phyloP scores from a whole-genome alignment of 768 basidiomycete genomes.

The Leccinum arenicola region DNA sequence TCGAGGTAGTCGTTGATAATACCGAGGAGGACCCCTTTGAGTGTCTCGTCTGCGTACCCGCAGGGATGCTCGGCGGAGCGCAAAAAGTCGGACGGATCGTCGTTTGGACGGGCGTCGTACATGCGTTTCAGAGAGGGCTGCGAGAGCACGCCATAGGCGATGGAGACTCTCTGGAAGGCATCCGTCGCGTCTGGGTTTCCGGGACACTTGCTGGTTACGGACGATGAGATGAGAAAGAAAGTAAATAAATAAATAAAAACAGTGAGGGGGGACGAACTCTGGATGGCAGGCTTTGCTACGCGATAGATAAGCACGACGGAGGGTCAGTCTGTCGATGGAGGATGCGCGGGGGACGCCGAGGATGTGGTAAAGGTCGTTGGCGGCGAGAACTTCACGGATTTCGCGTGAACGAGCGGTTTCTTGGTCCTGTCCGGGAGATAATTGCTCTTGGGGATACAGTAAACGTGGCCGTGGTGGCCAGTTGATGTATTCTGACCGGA shows the following conservation, averaged over 20 bases:
- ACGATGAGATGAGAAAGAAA: slow-evolving; percentile 1
- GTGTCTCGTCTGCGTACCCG: slow-evolving; percentile 73
- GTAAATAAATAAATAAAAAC: background rate
- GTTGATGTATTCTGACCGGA: slow-evolving; percentile 24
- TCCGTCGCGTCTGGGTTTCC: slow-evolving; percentile 68
- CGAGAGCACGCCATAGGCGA: slow-evolving; percentile 79
- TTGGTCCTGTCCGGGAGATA: slow-evolving; percentile 6
- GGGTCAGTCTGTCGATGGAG: slow-evolving; percentile 54
- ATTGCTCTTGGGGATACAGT: slow-evolving; percentile 3
- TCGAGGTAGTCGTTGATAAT: slow-evolving; percentile 82
- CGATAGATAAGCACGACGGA: slow-evolving; percentile 73
- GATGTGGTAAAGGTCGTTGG: slow-evolving; percentile 69
- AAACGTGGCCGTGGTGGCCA: slow-evolving; percentile 26
- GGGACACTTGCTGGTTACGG: slow-evolving; percentile 70
- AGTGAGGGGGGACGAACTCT: slow-evolving; percentile 59
- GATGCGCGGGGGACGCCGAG: slow-evolving; percentile 58
- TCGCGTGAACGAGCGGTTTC: slow-evolving; percentile 14
- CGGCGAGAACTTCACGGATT: slow-evolving; percentile 49
- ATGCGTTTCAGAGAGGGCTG: slow-evolving; percentile 63
- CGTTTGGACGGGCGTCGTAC: slow-evolving; percentile 60
- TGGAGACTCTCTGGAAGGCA: slow-evolving; percentile 84
- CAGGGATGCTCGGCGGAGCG: slow-evolving; percentile 44
- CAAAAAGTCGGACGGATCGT: slow-evolving; percentile 48
- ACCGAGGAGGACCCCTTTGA: slow-evolving; percentile 67
- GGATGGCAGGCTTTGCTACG: slow-evolving; percentile 80